Evolutionary conservation across 208 protist species (phyloP).

Genomic region (Trichomonas gallinae): DNA sequence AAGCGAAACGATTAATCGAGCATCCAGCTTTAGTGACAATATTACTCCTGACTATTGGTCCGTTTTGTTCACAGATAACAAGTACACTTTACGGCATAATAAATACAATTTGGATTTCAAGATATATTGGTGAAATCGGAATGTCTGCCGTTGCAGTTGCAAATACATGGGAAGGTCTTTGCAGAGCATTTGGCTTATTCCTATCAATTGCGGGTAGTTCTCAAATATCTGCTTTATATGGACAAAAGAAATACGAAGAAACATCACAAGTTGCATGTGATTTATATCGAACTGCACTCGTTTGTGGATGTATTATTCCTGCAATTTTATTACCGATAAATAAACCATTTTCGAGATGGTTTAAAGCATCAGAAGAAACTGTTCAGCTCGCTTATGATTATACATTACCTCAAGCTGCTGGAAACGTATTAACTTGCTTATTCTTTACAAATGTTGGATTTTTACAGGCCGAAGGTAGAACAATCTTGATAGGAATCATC

Average conservation of each 20-base stretch:
- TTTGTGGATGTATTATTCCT: background rate
- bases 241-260: background rate
- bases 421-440: background rate
- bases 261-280: background rate
- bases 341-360: background rate
- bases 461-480: background rate
- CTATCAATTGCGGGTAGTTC: background rate
- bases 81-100: no score
- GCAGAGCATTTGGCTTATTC: background rate
- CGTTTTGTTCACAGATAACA: background rate
- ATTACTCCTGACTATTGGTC: background rate
- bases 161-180: background rate
- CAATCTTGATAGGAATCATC: background rate
- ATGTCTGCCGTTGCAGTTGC: background rate
- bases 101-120: background rate
- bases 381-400: background rate
- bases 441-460: background rate
- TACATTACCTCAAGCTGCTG: background rate
- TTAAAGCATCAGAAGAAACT: background rate
- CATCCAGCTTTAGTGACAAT: background rate
- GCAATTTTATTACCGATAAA: background rate
- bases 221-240: background rate
- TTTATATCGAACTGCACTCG: background rate
- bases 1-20: background rate
- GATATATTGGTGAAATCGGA: background rate